Base-by-base conservation (phyloP, 768 basidiomycete genomes). In the Mycena vitilis region DNA sequence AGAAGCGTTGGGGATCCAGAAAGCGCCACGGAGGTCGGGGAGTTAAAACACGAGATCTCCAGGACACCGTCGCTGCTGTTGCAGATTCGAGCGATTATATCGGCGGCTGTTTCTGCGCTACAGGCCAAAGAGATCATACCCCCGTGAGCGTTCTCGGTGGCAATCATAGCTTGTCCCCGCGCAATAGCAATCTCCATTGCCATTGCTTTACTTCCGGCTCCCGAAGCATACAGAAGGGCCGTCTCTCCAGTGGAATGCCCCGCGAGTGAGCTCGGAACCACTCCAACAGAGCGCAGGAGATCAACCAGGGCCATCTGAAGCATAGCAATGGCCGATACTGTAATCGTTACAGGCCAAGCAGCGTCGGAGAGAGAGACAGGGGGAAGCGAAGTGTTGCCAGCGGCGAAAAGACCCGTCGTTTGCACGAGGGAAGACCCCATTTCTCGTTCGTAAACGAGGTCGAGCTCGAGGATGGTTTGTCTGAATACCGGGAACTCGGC, bases 231-330 rank as follows among this genome's bases (percentile, higher is more conserved):
- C 30, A 81, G 44, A 7, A 77, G n/a, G 5, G 78, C 75, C 0
- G 80, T 79, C 60, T 81, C 80, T 4, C 80, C 80, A 12, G 79
- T 77, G 15, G 80, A 81, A 67, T 80, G 79, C 0, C 80, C 80
- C 25, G 79, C n/a, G 16, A 80, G 54, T 1, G 69, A 66, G 45
- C 76, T 73, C 0, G 80, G 78, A 4, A 52, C 56, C 51, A 81
- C 45, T 12, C 75, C 75, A 25, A 76, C 42, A 18, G 70, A 65
- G 2, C 52, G 62, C 1, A 80, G 62, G 2, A 75, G 66, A 45
- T 81, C 80, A 63, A 75, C 69, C 18, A 79, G 45, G 0, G 80
- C 80, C 18, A 81, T 75, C 57, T 81, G 80, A 45, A 81, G 57
- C 60, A 81, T 78, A 0, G 80, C 72, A 37, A 81, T 57, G 2